Evolutionary conservation across 2,329 filamentous ascomycete genomes (phyloP), one percentile per base, ranked within the genome.

Genomic region (Alternaria panax): DNA sequence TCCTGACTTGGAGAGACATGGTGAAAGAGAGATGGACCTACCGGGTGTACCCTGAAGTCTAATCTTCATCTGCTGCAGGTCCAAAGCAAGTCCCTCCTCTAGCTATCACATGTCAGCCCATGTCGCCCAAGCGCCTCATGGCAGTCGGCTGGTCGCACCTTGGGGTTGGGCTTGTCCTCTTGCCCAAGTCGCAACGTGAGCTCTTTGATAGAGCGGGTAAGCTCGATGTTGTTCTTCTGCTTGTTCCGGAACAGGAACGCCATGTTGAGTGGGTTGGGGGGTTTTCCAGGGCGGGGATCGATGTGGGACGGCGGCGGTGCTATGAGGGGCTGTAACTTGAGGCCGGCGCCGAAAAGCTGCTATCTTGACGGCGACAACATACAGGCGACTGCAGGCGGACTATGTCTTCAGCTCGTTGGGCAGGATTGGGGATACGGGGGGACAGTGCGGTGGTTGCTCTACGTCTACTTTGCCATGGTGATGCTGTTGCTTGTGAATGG

Each of bases 1-100:
- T 20, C 20, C 16, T 16, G 20, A 6, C 38, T 18, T 42, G 32
- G 9, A 36, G 60, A 38, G 7, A 36, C 38, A 9, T 25, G 45
- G 27, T 7, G 16, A 18, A 18, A 47, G 51, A 47, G 28, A 14
- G 46, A 38, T 12, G 41, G 41, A 27, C 43, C 59, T 84, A 96
- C 93, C 93, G 80, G 92, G 92, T 61, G 93, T 97, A 67, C 94
- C 95, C 83, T 98, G 94, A 14, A 99, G 87, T 60, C 95, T 88
- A 64, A 93, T 82, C 79, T 98, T 98, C 90, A 98, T 96, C 78
- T 96, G 92, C 52, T 86, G 85, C 64, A 99, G 86, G 68, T 93
- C 89, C 75, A 92, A 92, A 48, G 92, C 90, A 64, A 96, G 85
- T 74, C 97, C 93, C 75, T 98, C 94, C 71, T 88, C 87, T 63